These are phyloP conservation scores for Kodamaea fungicola DNA, from an alignment of 1,139 yeast species.

Conservation along the genomic window DNA sequence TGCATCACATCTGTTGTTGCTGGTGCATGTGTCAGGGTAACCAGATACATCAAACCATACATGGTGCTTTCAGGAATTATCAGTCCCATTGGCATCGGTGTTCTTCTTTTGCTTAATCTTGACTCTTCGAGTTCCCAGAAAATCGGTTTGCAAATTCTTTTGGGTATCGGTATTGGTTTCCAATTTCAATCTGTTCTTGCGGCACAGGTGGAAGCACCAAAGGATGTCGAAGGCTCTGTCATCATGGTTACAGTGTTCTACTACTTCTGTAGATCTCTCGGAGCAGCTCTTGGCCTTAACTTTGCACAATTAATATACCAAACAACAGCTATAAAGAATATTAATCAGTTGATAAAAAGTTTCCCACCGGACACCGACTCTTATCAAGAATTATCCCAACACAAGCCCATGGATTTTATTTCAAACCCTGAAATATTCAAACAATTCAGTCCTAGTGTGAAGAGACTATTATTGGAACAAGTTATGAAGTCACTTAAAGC, in stretches of 20 bases:
- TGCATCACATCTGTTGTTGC: slow-evolving; percentile 15
- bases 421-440: slow-evolving; percentile 28
- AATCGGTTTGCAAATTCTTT: slow-evolving; percentile 18
- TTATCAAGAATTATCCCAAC: slow-evolving; percentile 12
- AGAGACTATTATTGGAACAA: slow-evolving; percentile 21
- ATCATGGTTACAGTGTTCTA: slow-evolving; percentile 18
- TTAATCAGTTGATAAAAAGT: slow-evolving; percentile 13
- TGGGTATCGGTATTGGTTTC: slow-evolving; percentile 20
- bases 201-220: slow-evolving; percentile 21
- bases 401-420: slow-evolving; percentile 20
- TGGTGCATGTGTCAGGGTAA: slow-evolving; percentile 15
- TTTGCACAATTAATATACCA: slow-evolving; percentile 16
- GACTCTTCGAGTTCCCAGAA: slow-evolving; percentile 11
- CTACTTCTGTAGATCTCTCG: slow-evolving; percentile 16
- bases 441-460: slow-evolving; percentile 20
- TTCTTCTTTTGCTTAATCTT: slow-evolving; percentile 13
- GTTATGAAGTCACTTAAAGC: slow-evolving; percentile 37
- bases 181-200: slow-evolving; percentile 20
- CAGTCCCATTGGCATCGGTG: slow-evolving; percentile 17
- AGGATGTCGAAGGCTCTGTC: slow-evolving; percentile 16
- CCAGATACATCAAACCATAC: slow-evolving; percentile 15
- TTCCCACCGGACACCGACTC: slow-evolving; percentile 15
- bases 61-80: slow-evolving; percentile 15
- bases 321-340: slow-evolving; percentile 13
- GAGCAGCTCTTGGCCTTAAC: slow-evolving; percentile 18